phyloP scores from a whole-genome alignment of 2,329 filamentous ascomycete species.

The Cytospora leucostoma region DNA sequence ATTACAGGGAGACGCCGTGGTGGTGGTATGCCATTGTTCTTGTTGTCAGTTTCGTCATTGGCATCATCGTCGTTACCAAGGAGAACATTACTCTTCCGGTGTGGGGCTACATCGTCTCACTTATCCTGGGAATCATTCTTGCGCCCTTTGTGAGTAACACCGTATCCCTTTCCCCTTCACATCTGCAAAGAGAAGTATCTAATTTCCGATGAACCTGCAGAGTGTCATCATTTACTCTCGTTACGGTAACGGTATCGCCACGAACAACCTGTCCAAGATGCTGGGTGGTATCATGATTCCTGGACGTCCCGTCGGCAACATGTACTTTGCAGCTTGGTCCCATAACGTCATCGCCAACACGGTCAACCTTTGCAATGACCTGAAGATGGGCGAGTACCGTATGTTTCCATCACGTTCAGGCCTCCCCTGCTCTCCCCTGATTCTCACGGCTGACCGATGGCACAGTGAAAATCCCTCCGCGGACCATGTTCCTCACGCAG shows the following conservation, averaged over 20 bases:
- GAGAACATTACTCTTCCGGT: conserved; percentile 48
- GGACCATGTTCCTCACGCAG: conserved; percentile 57
- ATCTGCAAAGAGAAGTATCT: conserved; percentile 6
- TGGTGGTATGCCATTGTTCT: conserved; percentile 51
- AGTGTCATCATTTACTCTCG: conserved; percentile 54
- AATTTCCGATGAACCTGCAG: conserved; percentile 33
- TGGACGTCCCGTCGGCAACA: conserved; percentile 54
- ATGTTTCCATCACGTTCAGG: conserved; percentile 30
- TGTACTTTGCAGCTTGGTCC: conserved; percentile 61
- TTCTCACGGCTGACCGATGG: conserved; percentile 29
- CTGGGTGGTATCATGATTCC: conserved; percentile 54
- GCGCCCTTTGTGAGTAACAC: conserved; percentile 48
- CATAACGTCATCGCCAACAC: conserved; percentile 56
- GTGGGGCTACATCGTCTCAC: conserved; percentile 50
- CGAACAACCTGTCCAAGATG: conserved; percentile 61
- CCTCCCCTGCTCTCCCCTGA: fast-evolving
- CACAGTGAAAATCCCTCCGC: conserved; percentile 56
- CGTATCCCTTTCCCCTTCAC: fast-evolving
- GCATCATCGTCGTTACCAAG: conserved; percentile 48
- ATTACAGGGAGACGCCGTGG: conserved; percentile 53
- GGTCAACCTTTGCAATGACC: conserved; percentile 52
- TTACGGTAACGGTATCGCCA: conserved; percentile 59
- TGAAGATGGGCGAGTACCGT: conserved; percentile 63
- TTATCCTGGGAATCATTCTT: conserved; percentile 48
- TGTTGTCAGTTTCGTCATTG: conserved; percentile 47